These are phyloP conservation scores for Dysphania ambrosioides DNA, from an alignment of 148 eudicot species.

Conservation along the genomic window DNA sequence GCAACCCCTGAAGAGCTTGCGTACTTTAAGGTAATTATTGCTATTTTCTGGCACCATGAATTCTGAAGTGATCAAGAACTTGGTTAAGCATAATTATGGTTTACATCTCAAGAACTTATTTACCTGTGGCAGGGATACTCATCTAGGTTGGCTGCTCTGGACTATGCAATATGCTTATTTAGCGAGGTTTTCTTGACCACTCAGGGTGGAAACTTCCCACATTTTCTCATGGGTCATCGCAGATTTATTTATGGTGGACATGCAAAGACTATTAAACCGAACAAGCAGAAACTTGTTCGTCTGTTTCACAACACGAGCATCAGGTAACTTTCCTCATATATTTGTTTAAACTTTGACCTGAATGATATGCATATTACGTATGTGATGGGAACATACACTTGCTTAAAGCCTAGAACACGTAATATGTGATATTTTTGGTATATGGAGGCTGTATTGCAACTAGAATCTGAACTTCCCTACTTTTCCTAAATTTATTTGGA, in stretches of 20 bases:
- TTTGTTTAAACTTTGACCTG: neutral
- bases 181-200: slow-evolving; percentile 93
- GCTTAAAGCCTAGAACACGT: too few species aligned
- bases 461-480: neutral
- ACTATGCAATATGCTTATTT: slow-evolving; percentile 64
- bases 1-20: slow-evolving; percentile 66
- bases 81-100: neutral
- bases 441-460: too few species aligned
- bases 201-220: slow-evolving; percentile 94
- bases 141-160: slow-evolving; percentile 86
- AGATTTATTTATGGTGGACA: slow-evolving; percentile 72
- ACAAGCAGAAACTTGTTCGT: slow-evolving; percentile 62
- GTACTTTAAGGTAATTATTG: slow-evolving; percentile 45
- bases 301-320: slow-evolving; percentile 57
- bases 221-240: slow-evolving; percentile 85
- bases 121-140: slow-evolving; percentile 53
- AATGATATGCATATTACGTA: neutral
- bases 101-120: neutral
- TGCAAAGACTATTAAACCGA: slow-evolving; percentile 79
- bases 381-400: neutral
- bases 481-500: neutral
- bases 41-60: neutral
- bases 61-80: neutral
- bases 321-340: slow-evolving; percentile 39
- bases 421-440: too few species aligned